Evolutionary conservation across 768 basidiomycete species (phyloP), one percentile per base, ranked within the genome.

Genomic region (Suillus brevipes): DNA sequence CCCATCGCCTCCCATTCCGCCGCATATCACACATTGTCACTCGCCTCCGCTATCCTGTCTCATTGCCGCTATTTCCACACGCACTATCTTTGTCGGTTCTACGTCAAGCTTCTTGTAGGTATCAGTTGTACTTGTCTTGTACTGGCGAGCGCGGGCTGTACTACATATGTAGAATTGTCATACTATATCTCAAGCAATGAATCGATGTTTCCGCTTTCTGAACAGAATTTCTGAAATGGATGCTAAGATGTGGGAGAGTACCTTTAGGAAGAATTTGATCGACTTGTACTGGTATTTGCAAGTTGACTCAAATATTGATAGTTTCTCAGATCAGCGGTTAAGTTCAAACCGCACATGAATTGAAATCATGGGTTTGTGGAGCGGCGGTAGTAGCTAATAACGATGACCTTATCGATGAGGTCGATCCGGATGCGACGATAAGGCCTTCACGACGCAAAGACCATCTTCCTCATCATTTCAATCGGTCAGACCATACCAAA

Each of bases 101-200:
- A 58, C 65, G 36, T 57, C 59, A 37, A 64, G 67, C 50, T 62
- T 50, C 49, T 66, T 71, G 76, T 77, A 77, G 76, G 74, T 77
- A 77, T 67, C 67, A 64, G 67, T 66, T 73, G 73, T 76, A 74
- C 63, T 36, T 72, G 73, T 70, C 74, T 60, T 66, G 66, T 42
- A 40, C 45, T 59, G 72, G 76, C 76, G 65, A 73, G 70, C 68
- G 76, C 75, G 63, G 64, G 66, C 57, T 68, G 71, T 73, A 69
- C 74, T 77, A 66, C 72, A 64, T 77, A 69, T 76, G 75, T 76
- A 76, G 75, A 65, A 69, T 67, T n/a, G 67, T 66, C 40, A 59
- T 59, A 38, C 56, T 63, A 60, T 60, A 53, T 63, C 62, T 57
- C 61, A 63, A 63, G 52, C 62, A 63, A 63, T 63, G 62, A 56